Evolutionary conservation across 176 grass and related monocot genomes (phyloP).

Genomic region (Microstegium vimineum): DNA sequence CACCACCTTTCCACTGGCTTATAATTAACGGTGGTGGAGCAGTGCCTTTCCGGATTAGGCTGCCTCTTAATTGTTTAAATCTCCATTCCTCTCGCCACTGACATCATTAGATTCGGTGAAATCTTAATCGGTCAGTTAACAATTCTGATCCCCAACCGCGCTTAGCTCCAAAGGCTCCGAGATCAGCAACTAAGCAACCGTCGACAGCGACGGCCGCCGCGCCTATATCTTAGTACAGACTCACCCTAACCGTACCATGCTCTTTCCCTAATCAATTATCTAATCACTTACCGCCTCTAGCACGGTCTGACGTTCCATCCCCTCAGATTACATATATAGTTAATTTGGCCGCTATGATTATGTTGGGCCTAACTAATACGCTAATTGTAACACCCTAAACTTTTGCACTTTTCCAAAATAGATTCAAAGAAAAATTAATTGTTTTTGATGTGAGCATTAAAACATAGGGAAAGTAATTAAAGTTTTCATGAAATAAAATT

Average conservation of each 20-base stretch:
- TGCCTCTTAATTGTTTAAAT: background rate
- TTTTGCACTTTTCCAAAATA: no score
- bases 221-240: background rate
- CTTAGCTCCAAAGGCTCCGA: constrained; percentile 3
- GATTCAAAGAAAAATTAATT: no score
- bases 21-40: constrained; percentile 20
- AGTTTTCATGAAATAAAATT: no score
- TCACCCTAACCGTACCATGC: background rate
- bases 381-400: no score
- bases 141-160: background rate
- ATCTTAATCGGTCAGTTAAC: background rate
- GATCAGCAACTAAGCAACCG: background rate
- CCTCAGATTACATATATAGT: background rate
- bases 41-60: constrained; percentile 33
- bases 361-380: background rate
- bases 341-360: background rate
- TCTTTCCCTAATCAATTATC: background rate
- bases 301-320: background rate
- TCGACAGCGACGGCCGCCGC: background rate
- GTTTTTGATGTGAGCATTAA: no score
- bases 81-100: background rate
- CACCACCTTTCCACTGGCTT: constrained; percentile 5
- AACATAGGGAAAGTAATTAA: no score
- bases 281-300: constrained; percentile 12
- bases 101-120: constrained; percentile 39